Percentiles rank a stretch among this genome's conserved stretches.
Conservation (phyloP, 768 basidiomycete species). For the Leccinum truebloodii region DNA sequence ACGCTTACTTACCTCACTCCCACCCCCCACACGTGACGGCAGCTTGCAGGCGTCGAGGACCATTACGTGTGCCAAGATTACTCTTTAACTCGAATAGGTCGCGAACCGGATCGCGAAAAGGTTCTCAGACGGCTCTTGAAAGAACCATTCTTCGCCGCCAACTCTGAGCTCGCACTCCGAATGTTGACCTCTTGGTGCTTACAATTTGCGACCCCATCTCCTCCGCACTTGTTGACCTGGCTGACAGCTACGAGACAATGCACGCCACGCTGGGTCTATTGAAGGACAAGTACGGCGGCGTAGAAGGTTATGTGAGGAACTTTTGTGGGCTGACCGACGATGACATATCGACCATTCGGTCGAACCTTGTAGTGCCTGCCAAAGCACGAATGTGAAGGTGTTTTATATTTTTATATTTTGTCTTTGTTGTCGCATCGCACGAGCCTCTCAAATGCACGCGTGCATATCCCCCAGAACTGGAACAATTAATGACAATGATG, state of each 20-base stretch:
- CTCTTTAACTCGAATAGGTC: conserved; percentile 73
- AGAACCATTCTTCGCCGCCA: conserved; percentile 72
- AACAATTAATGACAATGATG: background rate
- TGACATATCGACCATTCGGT: conserved; percentile 60
- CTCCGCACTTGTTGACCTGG: background rate
- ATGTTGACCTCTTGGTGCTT: conserved; percentile 77
- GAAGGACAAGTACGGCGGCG: conserved; percentile 66
- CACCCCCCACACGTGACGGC: background rate
- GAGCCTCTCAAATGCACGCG: background rate
- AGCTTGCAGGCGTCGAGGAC: conserved; percentile 76
- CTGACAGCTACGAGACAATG: conserved; percentile 71
- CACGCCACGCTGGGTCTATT: conserved; percentile 63
- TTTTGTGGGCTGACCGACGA: conserved; percentile 60
- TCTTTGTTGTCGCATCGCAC: background rate
- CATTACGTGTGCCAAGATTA: conserved; percentile 71
- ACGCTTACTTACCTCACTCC: conserved; percentile 8
- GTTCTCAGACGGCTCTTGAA: conserved; percentile 67
- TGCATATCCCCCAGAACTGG: background rate
- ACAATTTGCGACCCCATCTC: background rate
- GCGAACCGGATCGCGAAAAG: conserved; percentile 73
- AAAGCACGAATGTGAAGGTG: conserved; percentile 33
- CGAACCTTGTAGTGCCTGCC: conserved; percentile 49
- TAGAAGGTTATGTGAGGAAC: conserved; percentile 58
- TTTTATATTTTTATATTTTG: background rate
- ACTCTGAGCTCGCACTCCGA: conserved; percentile 75